Conservation (phyloP, 2,329 filamentous ascomycete species). For the Periconia macrospinosa region DNA sequence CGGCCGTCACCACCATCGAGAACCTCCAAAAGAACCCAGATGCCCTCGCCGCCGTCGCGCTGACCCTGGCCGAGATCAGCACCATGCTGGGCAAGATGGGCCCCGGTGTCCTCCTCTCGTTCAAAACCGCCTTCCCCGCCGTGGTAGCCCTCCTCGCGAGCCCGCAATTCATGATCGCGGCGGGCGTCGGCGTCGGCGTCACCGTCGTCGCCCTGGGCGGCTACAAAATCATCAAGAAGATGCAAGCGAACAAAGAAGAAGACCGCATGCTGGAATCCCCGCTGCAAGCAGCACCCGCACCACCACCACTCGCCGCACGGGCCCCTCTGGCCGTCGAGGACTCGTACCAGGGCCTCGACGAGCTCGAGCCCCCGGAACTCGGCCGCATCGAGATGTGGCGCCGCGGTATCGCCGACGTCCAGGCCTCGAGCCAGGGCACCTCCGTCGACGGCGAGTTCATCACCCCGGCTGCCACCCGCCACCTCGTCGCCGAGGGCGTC, state of each 20-base stretch:
- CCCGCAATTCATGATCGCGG: constrained; percentile 93
- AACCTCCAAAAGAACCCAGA: constrained; percentile 83
- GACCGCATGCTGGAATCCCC: constrained; percentile 14
- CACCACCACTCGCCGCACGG: no score
- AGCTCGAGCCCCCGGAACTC: constrained; percentile 60
- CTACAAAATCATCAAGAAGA: constrained; percentile 94
- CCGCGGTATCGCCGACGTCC: constrained; percentile 63
- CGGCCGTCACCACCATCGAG: constrained; percentile 78
- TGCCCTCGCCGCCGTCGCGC: constrained; percentile 87
- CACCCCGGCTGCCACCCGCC: constrained; percentile 57
- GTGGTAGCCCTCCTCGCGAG: constrained; percentile 84
- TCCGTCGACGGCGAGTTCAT: constrained; percentile 69
- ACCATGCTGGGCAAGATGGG: constrained; percentile 81
- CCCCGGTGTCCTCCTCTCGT: constrained; percentile 71
- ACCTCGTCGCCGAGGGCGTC: constrained; percentile 49
- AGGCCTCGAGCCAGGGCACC: constrained; percentile 57
- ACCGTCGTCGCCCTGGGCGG: constrained; percentile 95
- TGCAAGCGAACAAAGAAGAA: constrained; percentile 55
- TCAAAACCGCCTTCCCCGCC: constrained; percentile 82
- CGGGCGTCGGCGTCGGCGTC: constrained; percentile 85
- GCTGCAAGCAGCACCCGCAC: constrained; percentile 15
- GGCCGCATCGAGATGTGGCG: constrained; percentile 65
- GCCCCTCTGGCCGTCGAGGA: constrained; percentile 7
- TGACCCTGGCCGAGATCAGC: constrained; percentile 90
- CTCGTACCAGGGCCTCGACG: constrained; percentile 49